Base-by-base conservation (phyloP, 2,329 filamentous ascomycete species). In the Aspergillus chevalieri region DNA sequence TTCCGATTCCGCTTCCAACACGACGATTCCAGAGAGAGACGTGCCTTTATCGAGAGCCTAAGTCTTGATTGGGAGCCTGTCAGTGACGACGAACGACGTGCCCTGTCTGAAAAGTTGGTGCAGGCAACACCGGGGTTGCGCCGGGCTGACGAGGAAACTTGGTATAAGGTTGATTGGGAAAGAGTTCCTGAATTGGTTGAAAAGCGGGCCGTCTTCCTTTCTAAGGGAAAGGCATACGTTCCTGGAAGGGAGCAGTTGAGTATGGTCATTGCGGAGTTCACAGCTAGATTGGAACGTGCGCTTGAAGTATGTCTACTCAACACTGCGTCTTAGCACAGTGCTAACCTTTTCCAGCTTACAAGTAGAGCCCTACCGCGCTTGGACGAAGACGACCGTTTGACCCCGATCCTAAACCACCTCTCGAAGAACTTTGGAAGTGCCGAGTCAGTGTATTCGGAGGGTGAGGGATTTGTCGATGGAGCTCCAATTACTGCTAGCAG, bases 141-240 rank as follows among this genome's bases (percentile, higher is more conserved):
- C 38, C 67, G 69, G 47, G 54, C 76, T 5, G 89, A 95, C 14
- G 89, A 95, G 39, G 89, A 93, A 61, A 83, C 76, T 22, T 98
- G 89, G 86, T 95, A 94, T 77, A 97, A 96, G 73, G 89, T 97
- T 1, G 89, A 96, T 62, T 98, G 92, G 90, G 87, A 90, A 65
- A 82, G 84, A 30, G 93, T 98, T 1, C 89, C 92, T 0, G 92
- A 97, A 53, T 73, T 98, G 34, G 84, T 98, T 0, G 91, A 96
- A 70, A 73, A 80, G 44, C 79, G 92, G 46, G 80, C 81, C 47
- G 88, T 95, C 1, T 84, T 93, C 48, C 56, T 97, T 56, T 85
- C 79, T 58, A 83, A 74, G 24, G 93, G 93, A 2, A 93, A 89
- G 68, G 93, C 93, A 1, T 98, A 90, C 64, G 92, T 98, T 1